phyloP scores from a whole-genome alignment of 306 rosid species.

The Dalbergia oliveri region DNA sequence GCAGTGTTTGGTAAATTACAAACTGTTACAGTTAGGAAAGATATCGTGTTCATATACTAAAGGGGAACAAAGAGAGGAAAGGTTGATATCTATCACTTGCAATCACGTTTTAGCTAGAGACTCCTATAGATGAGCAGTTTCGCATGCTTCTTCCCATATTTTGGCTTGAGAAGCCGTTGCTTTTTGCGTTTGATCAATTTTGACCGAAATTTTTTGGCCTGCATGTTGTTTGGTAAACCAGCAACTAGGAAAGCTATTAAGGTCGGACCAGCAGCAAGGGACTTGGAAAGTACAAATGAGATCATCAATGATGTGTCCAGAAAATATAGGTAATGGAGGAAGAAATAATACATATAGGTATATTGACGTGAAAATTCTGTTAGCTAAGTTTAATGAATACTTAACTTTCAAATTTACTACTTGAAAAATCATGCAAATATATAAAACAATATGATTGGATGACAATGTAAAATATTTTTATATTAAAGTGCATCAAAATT shows the following conservation, averaged over 20 bases:
- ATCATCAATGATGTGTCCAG: too few relatives aligned
- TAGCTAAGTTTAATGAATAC: too few relatives aligned
- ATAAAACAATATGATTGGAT: too few relatives aligned
- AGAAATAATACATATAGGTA: too few relatives aligned
- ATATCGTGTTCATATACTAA: background rate
- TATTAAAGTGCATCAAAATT: too few relatives aligned
- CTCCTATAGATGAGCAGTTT: background rate
- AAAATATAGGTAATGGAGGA: too few relatives aligned
- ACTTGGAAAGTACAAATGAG: too few relatives aligned
- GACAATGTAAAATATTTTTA: too few relatives aligned
- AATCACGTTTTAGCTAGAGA: background rate
- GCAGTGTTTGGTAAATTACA: background rate
- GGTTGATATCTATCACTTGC: constrained; percentile 18
- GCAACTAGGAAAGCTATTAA: background rate
- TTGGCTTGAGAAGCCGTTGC: background rate
- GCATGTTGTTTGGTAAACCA: constrained; percentile 6
- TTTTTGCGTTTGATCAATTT: background rate
- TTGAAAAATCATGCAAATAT: too few relatives aligned
- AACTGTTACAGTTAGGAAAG: background rate
- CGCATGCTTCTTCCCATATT: background rate
- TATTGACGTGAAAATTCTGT: too few relatives aligned
- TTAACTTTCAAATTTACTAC: too few relatives aligned
- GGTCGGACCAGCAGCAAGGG: too few relatives aligned
- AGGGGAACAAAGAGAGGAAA: background rate
- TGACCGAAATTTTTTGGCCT: background rate